Evolutionary conservation across 495 filamentous ascomycete genomes (phyloP).

Genomic region (Rusavskia elegans): DNA sequence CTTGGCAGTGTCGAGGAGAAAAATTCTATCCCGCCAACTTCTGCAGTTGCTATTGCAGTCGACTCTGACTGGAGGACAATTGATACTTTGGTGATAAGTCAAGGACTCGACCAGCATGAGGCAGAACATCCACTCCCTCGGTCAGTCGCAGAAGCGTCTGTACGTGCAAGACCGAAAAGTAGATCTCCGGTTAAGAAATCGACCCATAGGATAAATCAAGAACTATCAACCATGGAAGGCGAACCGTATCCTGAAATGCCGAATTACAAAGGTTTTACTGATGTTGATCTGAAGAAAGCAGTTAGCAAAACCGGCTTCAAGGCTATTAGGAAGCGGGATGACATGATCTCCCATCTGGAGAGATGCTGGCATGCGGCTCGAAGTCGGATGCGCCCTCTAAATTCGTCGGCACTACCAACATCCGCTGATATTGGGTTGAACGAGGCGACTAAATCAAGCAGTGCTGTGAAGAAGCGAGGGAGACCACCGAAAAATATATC

Average conservation of each 20-base stretch:
- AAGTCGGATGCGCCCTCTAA: constrained; percentile 8
- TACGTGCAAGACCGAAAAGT: constrained; percentile 4
- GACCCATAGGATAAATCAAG: neutral
- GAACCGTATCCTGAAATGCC: constrained; percentile 26
- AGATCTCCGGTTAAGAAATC: constrained; percentile 9
- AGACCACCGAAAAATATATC: constrained; percentile 3
- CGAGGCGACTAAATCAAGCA: constrained; percentile 11
- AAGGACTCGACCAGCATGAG: neutral
- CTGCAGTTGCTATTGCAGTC: too few relatives aligned
- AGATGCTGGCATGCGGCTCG: constrained; percentile 51
- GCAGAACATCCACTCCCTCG: neutral
- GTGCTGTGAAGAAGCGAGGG: constrained; percentile 6
- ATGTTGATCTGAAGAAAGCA: constrained; percentile 44
- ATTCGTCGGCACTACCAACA: neutral
- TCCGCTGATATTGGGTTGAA: neutral
- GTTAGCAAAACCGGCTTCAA: constrained; percentile 60
- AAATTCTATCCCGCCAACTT: too few relatives aligned
- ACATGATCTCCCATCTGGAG: constrained; percentile 56
- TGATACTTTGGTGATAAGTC: neutral
- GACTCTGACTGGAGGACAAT: neutral
- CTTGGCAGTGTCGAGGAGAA: too few relatives aligned
- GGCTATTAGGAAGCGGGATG: constrained; percentile 46
- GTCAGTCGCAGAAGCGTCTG: constrained; percentile 8
- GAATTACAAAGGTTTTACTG: constrained; percentile 46
- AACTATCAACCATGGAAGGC: neutral